Conservation (phyloP, 345 rosid genomes). For the Eucalyptus microcorys region DNA sequence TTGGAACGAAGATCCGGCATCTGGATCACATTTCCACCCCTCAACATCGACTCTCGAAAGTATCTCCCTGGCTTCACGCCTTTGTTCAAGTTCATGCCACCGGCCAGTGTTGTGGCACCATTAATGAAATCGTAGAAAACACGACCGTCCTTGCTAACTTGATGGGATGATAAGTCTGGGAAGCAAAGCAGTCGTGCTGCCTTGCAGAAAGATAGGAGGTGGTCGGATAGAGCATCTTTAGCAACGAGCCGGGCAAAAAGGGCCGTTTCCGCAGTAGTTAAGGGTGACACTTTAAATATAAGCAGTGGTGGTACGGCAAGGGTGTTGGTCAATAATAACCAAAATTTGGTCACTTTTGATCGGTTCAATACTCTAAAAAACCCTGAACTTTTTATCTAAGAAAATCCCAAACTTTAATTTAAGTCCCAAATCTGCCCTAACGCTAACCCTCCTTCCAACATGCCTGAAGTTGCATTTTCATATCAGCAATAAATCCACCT, state of each 20-base stretch:
- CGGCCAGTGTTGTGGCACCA: neutral
- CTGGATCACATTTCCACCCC: conserved; percentile 44
- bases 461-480: no score
- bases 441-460: no score
- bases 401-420: no score
- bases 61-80: conserved; percentile 79
- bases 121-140: conserved; percentile 7
- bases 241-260: conserved; percentile 58
- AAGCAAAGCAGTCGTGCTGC: conserved; percentile 79
- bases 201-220: conserved; percentile 61
- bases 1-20: conserved; percentile 78
- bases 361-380: no score
- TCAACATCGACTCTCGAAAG: conserved; percentile 51
- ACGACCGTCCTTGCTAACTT: neutral
- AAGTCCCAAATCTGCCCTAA: no score
- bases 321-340: no score
- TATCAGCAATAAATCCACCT: no score
- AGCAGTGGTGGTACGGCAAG: conserved; percentile 38
- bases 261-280: conserved; percentile 53
- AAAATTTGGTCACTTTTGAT: no score
- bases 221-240: conserved; percentile 34
- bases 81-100: conserved; percentile 34
- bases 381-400: no score
- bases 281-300: conserved; percentile 68
- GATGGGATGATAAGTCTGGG: conserved; percentile 47